Base-by-base conservation (phyloP, 2,329 filamentous ascomycete genomes). In the Fusarium humuli region DNA sequence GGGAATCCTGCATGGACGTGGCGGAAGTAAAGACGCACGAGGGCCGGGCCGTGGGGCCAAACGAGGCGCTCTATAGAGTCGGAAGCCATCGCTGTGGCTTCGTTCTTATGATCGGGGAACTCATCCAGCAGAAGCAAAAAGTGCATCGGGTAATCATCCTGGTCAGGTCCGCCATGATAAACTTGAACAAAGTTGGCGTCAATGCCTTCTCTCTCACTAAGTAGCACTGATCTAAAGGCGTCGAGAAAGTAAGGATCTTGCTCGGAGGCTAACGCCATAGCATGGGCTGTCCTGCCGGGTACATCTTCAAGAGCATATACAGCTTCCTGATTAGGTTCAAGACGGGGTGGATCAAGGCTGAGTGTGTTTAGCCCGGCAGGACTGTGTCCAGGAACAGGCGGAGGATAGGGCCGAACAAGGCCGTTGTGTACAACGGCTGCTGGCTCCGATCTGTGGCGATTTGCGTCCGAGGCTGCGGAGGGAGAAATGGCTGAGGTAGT, bases 181-280 rank as follows among this genome's bases (percentile, higher is more conserved):
- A 83, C 81, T 54, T 84, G 82, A 22, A 82, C 75, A 49, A 84
- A 79, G 50, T 83, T 82, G 62, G 81, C 83, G 60, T 83, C 82
- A 10, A 85, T 77, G 27, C 81, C 81, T 20, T 79, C 78, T n/a
- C 81, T 80, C 49, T 80, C 79, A 45, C 83, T 84, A 46, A 84
- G 74, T 29, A 85, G 80, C 20, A 82, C 79, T 37, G 83, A 84
- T 20, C 83, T 77, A 57, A 85, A 85, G 13, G 82, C 83, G 40
- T 82, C 81, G 7, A 85, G 77, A 11, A 85, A 77, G 65, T 83
- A 79, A 3, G 82, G 79, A 57, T 85, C 84, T 66, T 85, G 83
- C 71, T 85, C 83, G 12, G 79, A 81, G 3, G 82, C 78, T 16
- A 81, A 76, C 0, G 83, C 83, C 75, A 85, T 80, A 14, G 77